These are phyloP conservation scores for Stenogyne calaminthoides DNA, from an alignment of 305 asterid genomes.

Conservation along the genomic window DNA sequence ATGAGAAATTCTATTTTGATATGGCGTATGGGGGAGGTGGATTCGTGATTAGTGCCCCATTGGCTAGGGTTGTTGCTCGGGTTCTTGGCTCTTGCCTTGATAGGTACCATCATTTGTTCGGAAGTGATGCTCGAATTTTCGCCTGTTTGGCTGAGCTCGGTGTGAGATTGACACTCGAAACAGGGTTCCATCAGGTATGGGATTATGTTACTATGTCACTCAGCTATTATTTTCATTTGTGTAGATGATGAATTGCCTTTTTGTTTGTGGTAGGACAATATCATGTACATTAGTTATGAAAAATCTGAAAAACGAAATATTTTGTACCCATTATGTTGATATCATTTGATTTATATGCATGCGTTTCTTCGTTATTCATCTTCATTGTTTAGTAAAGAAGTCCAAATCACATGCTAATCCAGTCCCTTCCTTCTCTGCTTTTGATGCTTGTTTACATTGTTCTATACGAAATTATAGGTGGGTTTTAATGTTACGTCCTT, in stretches of 20 bases:
- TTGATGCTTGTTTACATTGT: slow-evolving; percentile 14
- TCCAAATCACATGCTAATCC: not conserved
- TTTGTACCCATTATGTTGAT: not conserved
- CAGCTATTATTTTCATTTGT: not conserved
- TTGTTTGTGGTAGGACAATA: not conserved
- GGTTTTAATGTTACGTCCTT: not conserved
- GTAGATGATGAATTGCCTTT: not conserved
- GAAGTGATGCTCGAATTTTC: slow-evolving; percentile 85
- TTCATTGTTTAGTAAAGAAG: not conserved
- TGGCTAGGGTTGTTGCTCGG: slow-evolving; percentile 64
- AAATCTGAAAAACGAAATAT: not conserved
- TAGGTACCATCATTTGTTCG: slow-evolving; percentile 79
- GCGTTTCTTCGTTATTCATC: not conserved
- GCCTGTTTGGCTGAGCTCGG: slow-evolving; percentile 85
- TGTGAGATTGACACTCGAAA: slow-evolving; percentile 63
- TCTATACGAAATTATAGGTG: not conserved
- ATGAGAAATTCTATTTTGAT: slow-evolving; percentile 59
- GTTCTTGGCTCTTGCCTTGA: slow-evolving; percentile 66
- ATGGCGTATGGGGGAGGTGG: slow-evolving; percentile 95
- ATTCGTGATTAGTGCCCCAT: slow-evolving; percentile 69
- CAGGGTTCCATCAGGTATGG: slow-evolving; percentile 84
- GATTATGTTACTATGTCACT: no score
- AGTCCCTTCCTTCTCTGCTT: not conserved
- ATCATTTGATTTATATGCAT: not conserved
- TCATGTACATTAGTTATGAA: not conserved